These are phyloP conservation scores for Colletotrichum abscissum DNA, from an alignment of 2,329 filamentous ascomycete genomes.

Conservation along the genomic window DNA sequence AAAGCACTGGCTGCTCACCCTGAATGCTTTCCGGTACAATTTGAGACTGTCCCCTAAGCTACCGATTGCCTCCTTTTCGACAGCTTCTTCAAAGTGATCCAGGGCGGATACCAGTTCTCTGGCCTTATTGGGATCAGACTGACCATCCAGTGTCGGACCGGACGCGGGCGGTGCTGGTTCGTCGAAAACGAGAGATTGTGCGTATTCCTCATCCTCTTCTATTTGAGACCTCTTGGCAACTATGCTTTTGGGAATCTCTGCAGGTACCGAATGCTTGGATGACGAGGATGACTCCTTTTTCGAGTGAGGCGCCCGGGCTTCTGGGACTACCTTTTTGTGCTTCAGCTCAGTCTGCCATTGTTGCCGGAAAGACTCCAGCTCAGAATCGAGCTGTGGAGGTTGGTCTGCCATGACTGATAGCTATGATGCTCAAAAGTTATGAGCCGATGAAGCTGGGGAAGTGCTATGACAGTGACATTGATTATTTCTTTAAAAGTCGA, in stretches of 20 bases:
- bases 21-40: slow-evolving; percentile 90
- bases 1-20: slow-evolving; percentile 62
- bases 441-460: not conserved
- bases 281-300: slow-evolving; percentile 43
- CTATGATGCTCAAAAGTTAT: not conserved
- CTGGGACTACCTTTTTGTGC: slow-evolving; percentile 45
- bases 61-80: slow-evolving; percentile 87
- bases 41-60: slow-evolving; percentile 89
- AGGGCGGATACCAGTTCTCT: slow-evolving; percentile 78
- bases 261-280: slow-evolving; percentile 37
- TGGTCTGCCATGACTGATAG: slow-evolving; percentile 22
- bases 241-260: slow-evolving; percentile 32
- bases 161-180: slow-evolving; percentile 29
- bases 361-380: slow-evolving; percentile 86
- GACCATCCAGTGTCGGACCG: not conserved
- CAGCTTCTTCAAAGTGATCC: slow-evolving; percentile 92
- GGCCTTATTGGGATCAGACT: slow-evolving; percentile 39
- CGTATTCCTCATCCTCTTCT: slow-evolving; percentile 51
- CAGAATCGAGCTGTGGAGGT: slow-evolving; percentile 63
- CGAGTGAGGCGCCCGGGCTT: slow-evolving; percentile 14
- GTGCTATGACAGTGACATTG: slow-evolving; percentile 12
- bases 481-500: too few relatives aligned
- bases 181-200: slow-evolving; percentile 49
- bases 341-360: slow-evolving; percentile 87
- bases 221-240: slow-evolving; percentile 33